phyloP scores from a whole-genome alignment of 75 land plant genomes.

The Ceratopteris richardii region DNA sequence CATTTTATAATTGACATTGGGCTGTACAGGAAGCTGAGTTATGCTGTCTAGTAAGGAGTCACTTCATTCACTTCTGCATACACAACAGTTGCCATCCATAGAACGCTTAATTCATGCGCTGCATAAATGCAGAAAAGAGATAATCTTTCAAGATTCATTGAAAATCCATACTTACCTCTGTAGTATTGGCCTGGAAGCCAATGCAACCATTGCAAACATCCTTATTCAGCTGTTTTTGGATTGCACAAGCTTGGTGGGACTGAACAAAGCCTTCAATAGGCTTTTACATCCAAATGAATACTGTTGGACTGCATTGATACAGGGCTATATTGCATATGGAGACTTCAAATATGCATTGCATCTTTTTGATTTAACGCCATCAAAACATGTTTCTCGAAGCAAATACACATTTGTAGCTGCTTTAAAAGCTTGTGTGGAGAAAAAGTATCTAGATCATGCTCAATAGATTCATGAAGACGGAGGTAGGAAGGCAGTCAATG shows the following conservation, averaged over 20 bases:
- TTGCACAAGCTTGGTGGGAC: not conserved
- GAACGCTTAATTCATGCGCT: too few relatives aligned
- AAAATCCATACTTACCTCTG: not conserved
- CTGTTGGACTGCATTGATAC: conserved; percentile 8
- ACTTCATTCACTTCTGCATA: too few relatives aligned
- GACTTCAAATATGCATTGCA: not conserved
- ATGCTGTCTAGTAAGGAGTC: too few relatives aligned
- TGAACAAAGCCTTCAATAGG: not conserved
- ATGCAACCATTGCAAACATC: not conserved
- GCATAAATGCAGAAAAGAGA: too few relatives aligned
- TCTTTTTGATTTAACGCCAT: not conserved
- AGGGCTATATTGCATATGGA: conserved; percentile 8
- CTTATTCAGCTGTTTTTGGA: not conserved
- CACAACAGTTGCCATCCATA: too few relatives aligned
- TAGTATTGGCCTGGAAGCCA: not conserved
- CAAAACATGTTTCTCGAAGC: not conserved
- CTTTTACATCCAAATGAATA: not conserved
- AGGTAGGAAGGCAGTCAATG: too few relatives aligned
- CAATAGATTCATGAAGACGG: not conserved
- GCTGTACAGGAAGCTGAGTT: too few relatives aligned
- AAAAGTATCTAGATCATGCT: not conserved
- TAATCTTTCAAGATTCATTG: not conserved
- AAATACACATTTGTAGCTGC: not conserved
- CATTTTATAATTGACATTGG: too few relatives aligned
- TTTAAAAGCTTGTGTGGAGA: conserved; percentile 4